Evolutionary conservation across 139 green algal species (phyloP), one percentile per base, ranked within the genome.

Genomic region (Haematococcus sp.): DNA sequence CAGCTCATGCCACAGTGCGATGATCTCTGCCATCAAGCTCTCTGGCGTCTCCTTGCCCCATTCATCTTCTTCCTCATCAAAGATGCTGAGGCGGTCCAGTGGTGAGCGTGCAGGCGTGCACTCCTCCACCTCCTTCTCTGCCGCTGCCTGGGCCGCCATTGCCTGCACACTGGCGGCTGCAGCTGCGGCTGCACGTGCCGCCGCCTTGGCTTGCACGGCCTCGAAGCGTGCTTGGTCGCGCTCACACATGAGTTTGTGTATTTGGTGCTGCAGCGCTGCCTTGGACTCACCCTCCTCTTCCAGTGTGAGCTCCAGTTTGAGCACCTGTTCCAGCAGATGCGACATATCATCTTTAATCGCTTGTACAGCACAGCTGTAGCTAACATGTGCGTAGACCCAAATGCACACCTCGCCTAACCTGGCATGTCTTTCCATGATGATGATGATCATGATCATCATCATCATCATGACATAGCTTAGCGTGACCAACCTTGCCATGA

Each of bases 1-100:
- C 68, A 93, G 79, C 74, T 86, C 80, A 59, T 88, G 73, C 88
- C 88, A 93, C 74, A 93, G 65, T 19, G 78, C 66, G 31, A 90
- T 80, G 51, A 92, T 90, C 54, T 72, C 71, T 0, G 76, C 73
- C 69, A 88, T 54, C 55, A 91, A 49, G 1, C 66, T 75, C 74
- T 90, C 79, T 2, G 35, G n/a, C 1, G 64, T 56, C 23, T 55
- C 11, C 56, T 71, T 85, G 84, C 28, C 71, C 82, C 82, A 87
- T 27, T 74, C 76, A 25, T 87, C 81, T 1, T 81, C 69, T 3
- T 46, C 65, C 1, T 46, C 52, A 44, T 75, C 71, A 74, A 76
- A 81, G 30, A 81, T 73, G 63, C 68, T 58, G n/a, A 80, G 67
- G 32, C 1, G 65, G 54, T 63, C 71, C 66, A 60, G 71, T 72